These are phyloP conservation scores for Sapria himalayana DNA, from an alignment of 345 rosid species.

Conservation along the genomic window DNA sequence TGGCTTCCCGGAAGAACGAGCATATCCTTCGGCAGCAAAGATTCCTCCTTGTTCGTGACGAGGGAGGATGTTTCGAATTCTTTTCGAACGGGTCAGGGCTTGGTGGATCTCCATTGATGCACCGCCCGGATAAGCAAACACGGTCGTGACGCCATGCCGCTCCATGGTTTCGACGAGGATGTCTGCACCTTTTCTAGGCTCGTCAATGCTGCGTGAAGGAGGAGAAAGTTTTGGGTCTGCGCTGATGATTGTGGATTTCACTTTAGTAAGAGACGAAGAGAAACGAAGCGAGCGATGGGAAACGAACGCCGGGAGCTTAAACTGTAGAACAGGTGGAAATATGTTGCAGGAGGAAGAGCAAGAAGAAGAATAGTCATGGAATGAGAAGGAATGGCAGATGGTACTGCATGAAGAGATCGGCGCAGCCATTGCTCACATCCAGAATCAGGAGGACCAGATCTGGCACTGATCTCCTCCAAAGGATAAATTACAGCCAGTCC, in stretches of 20 bases:
- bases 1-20: slow-evolving; percentile 63
- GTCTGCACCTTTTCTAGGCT: slow-evolving; percentile 88
- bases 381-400: too few relatives aligned
- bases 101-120: slow-evolving; percentile 99
- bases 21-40: slow-evolving; percentile 89
- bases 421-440: too few relatives aligned
- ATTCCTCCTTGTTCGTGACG: slow-evolving; percentile 96
- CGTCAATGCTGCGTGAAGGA: slow-evolving; percentile 36
- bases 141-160: slow-evolving; percentile 57
- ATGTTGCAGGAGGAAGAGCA: too few relatives aligned
- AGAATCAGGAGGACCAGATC: too few relatives aligned
- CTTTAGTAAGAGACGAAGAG: too few relatives aligned
- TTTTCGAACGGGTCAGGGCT: slow-evolving; percentile 69
- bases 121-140: slow-evolving; percentile 89
- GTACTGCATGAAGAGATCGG: too few relatives aligned
- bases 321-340: too few relatives aligned
- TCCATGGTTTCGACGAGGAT: slow-evolving; percentile 86
- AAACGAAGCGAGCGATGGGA: too few relatives aligned
- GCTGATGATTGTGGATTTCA: slow-evolving; percentile 3
- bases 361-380: too few relatives aligned
- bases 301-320: too few relatives aligned
- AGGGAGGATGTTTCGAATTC: slow-evolving; percentile 68
- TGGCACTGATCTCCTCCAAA: too few relatives aligned
- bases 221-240: slow-evolving; percentile 1
- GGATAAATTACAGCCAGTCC: too few relatives aligned